Conservation (phyloP, 1,284 basidiomycete genomes). For the Inonotus obliquus region DNA sequence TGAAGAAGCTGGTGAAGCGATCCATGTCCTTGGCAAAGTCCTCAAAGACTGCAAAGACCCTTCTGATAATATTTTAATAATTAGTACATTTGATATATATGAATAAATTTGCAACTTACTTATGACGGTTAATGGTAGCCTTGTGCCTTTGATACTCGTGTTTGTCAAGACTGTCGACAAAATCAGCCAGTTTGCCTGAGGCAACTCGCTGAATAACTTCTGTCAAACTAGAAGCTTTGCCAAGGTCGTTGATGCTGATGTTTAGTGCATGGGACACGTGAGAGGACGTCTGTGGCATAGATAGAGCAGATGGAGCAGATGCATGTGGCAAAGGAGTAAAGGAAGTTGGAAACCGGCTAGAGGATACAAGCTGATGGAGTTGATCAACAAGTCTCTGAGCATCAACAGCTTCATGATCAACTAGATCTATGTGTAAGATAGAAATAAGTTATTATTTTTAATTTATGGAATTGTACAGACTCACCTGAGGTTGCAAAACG, state of each 20-base stretch:
- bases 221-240: not conserved
- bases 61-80: not conserved
- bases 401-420: not conserved
- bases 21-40: not conserved
- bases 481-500: too few species aligned
- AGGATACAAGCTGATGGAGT: not conserved
- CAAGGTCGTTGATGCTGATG: not conserved
- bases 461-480: too few species aligned
- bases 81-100: not conserved
- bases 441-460: too few species aligned
- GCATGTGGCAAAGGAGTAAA: not conserved
- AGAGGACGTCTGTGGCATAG: not conserved
- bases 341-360: not conserved
- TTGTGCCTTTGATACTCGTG: not conserved
- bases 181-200: not conserved
- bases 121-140: not conserved
- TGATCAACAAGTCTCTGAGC: not conserved
- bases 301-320: not conserved
- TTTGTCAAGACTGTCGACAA: not conserved
- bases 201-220: not conserved
- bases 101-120: not conserved
- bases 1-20: not conserved
- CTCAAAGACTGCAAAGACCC: not conserved
- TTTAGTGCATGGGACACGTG: not conserved
- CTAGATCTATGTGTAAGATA: too few species aligned